Conservation (phyloP, 2,329 filamentous ascomycete genomes). For the Fusarium tjaetaba region DNA sequence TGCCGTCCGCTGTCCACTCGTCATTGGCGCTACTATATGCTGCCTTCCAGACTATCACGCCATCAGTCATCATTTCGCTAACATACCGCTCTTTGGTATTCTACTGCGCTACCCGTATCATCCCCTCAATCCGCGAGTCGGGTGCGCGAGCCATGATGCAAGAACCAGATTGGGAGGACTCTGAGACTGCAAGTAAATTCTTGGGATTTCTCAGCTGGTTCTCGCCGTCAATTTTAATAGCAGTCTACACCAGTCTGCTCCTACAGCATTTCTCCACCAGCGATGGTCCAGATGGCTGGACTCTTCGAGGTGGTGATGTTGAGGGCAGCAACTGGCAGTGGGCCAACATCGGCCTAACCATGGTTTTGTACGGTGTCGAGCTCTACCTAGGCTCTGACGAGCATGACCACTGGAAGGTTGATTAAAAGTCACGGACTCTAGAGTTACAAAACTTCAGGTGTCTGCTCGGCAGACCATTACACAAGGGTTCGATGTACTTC, state of each 20-base stretch:
- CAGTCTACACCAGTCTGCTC: slow-evolving; percentile 93
- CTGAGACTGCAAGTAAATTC: slow-evolving; percentile 81
- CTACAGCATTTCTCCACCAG: slow-evolving; percentile 93
- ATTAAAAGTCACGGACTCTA: slow-evolving; percentile 62
- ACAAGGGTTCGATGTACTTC: slow-evolving; percentile 9
- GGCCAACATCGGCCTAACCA: slow-evolving; percentile 90
- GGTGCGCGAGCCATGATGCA: slow-evolving; percentile 85
- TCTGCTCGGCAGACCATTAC: slow-evolving; percentile 9
- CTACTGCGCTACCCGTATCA: slow-evolving; percentile 94
- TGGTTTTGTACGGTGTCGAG: slow-evolving; percentile 90
- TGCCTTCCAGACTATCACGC: slow-evolving; percentile 93
- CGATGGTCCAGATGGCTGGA: slow-evolving; percentile 81
- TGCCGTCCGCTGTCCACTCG: slow-evolving; percentile 86
- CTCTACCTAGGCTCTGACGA: slow-evolving; percentile 87
- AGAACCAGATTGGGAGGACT: slow-evolving; percentile 86
- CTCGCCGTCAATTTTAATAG: slow-evolving; percentile 91
- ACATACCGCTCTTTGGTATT: slow-evolving; percentile 94
- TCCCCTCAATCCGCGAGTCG: slow-evolving; percentile 89
- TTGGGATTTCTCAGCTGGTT: slow-evolving; percentile 92
- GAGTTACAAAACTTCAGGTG: background rate
- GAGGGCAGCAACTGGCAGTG: slow-evolving; percentile 92
- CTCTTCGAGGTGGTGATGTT: slow-evolving; percentile 78
- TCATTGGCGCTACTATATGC: slow-evolving; percentile 88
- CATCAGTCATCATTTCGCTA: slow-evolving; percentile 94
- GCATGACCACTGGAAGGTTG: slow-evolving; percentile 94